phyloP scores from a whole-genome alignment of 768 basidiomycete species.

The Podaxis sp. region DNA sequence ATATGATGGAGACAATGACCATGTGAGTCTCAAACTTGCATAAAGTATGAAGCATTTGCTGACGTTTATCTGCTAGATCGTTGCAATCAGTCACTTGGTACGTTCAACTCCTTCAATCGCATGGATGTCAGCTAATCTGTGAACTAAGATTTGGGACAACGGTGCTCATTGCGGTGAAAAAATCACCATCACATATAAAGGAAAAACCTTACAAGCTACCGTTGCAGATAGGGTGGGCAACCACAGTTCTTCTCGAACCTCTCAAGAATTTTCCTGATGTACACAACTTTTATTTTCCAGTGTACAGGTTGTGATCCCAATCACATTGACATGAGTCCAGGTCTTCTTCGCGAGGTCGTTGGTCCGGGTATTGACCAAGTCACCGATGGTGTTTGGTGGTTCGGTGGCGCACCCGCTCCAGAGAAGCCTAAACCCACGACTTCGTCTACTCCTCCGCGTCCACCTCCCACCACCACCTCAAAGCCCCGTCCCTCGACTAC shows the following conservation, averaged over 20 bases:
- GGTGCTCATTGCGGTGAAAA: conserved; percentile 43
- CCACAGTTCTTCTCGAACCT: not conserved
- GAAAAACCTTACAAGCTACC: conserved; percentile 38
- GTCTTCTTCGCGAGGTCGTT: conserved; percentile 44
- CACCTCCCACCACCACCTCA: conserved; percentile 14
- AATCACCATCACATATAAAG: conserved; percentile 38
- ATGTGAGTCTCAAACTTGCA: conserved; percentile 24
- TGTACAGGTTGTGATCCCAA: conserved; percentile 36
- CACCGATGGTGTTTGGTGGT: conserved; percentile 40
- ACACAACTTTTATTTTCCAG: conserved; percentile 20
- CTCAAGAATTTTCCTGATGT: not conserved
- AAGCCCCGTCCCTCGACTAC: conserved; percentile 19
- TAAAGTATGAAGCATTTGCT: not conserved
- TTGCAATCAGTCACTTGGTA: conserved; percentile 41
- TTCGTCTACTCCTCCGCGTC: conserved; percentile 18
- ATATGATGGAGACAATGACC: conserved; percentile 25
- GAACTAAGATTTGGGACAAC: conserved; percentile 35
- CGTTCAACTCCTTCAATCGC: conserved; percentile 13
- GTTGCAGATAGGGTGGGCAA: conserved; percentile 42
- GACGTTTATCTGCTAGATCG: conserved; percentile 30
- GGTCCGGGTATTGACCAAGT: conserved; percentile 27
- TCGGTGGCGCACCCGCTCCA: conserved; percentile 24
- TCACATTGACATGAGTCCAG: conserved; percentile 45
- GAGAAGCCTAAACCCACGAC: conserved; percentile 21
- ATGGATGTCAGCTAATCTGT: not conserved